These are phyloP conservation scores for Diospyros lotus DNA, from an alignment of 148 eudicot species.

Conservation along the genomic window DNA sequence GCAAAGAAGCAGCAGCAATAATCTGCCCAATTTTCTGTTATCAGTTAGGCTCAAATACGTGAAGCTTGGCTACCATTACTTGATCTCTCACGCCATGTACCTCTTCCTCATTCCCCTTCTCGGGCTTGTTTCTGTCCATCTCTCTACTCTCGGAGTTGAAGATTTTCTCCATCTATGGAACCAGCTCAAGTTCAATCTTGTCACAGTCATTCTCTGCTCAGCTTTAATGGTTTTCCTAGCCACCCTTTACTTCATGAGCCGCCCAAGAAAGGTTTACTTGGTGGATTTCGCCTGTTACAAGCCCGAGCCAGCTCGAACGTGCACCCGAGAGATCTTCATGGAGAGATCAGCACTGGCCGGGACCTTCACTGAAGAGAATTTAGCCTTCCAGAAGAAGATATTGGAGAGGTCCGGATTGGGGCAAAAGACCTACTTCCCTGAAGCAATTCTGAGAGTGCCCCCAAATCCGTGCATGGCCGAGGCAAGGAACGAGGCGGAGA, in stretches of 20 bases:
- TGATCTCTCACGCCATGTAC: conserved; percentile 45
- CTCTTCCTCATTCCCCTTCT: conserved; percentile 34
- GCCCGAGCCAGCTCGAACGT: conserved; percentile 26
- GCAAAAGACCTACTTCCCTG: conserved; percentile 28
- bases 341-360: conserved; percentile 8
- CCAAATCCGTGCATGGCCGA: conserved; percentile 20
- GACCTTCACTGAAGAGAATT: conserved; percentile 22
- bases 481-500: conserved; percentile 36
- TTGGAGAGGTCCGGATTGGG: conserved; percentile 38
- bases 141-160: conserved; percentile 24
- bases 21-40: conserved; percentile 35
- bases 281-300: conserved; percentile 44
- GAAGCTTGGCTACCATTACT: conserved; percentile 47
- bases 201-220: conserved; percentile 38
- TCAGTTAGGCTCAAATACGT: conserved; percentile 49
- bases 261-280: conserved; percentile 37
- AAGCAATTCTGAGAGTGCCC: conserved; percentile 16
- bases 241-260: conserved; percentile 44
- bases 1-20: not conserved
- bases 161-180: conserved; percentile 25
- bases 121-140: conserved; percentile 12
- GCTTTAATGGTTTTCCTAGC: conserved; percentile 32
- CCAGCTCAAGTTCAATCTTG: conserved; percentile 36
- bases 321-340: conserved; percentile 31
- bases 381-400: conserved; percentile 30